These are phyloP conservation scores for Capsicum chinense DNA, from an alignment of 257 asterid species.

Conservation along the genomic window DNA sequence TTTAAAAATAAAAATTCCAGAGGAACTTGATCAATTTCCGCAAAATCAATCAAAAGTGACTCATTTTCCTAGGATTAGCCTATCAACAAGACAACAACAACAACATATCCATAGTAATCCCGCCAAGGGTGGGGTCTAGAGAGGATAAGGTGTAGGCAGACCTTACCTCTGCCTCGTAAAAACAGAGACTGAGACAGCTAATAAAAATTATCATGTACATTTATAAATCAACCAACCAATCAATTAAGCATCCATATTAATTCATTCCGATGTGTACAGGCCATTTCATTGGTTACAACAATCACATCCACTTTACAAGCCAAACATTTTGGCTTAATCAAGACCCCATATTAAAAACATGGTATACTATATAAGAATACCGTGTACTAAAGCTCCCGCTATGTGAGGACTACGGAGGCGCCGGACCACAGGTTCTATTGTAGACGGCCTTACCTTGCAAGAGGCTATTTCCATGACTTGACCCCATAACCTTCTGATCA, in stretches of 20 bases:
- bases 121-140: too few relatives aligned
- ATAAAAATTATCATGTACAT: background rate
- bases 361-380: background rate
- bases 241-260: background rate
- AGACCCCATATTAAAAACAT: background rate
- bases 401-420: too few relatives aligned
- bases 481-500: too few relatives aligned
- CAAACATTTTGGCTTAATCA: background rate
- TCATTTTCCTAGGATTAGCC: background rate
- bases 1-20: too few relatives aligned
- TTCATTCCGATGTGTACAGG: background rate
- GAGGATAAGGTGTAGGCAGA: too few relatives aligned
- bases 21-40: background rate
- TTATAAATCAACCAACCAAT: background rate
- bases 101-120: too few relatives aligned
- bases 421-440: too few relatives aligned
- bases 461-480: too few relatives aligned
- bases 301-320: background rate
- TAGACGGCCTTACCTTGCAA: too few relatives aligned
- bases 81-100: background rate
- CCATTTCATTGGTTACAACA: background rate
- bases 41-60: slow-evolving; percentile 3
- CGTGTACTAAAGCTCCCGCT: too few relatives aligned
- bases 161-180: too few relatives aligned
- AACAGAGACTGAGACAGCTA: too few relatives aligned